Evolutionary conservation across 164 flowering plant species (phyloP).

Genomic region (Platanus orientalis): DNA sequence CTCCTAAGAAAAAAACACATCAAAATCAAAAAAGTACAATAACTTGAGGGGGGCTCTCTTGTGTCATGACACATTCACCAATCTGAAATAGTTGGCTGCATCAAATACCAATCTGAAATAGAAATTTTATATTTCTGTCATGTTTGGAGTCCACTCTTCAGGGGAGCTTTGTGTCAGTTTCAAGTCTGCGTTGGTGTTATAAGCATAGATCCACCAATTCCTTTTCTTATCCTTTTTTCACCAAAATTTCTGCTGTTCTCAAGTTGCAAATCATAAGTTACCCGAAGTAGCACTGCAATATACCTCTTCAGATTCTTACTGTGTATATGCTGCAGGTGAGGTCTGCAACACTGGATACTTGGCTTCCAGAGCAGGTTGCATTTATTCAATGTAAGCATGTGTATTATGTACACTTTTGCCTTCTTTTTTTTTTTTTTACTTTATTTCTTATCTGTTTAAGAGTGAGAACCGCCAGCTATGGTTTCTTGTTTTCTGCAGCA

Average conservation of each 20-base stretch:
- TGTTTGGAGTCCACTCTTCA: neutral
- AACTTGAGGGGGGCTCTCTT: no score
- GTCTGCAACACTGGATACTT: slow-evolving; percentile 90
- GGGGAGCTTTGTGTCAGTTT: neutral
- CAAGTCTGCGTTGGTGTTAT: neutral
- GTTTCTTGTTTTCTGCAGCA: slow-evolving; percentile 37
- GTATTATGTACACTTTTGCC: neutral
- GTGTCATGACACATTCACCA: no score
- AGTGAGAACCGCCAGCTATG: neutral
- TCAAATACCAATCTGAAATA: no score
- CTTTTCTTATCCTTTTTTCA: neutral
- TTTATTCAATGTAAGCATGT: slow-evolving; percentile 72
- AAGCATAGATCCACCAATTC: neutral
- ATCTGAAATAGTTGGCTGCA: no score
- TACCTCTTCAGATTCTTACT: neutral
- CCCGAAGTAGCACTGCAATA: neutral
- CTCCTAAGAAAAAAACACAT: no score
- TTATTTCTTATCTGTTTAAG: neutral
- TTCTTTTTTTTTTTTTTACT: neutral
- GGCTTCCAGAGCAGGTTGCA: slow-evolving; percentile 99
- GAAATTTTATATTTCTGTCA: neutral
- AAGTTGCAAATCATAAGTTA: neutral
- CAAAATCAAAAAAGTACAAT: no score
- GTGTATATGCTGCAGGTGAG: slow-evolving; percentile 53
- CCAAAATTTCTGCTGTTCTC: neutral